These are phyloP conservation scores for Papiliotrema terrestris DNA, from an alignment of 1,284 basidiomycete genomes.

Conservation along the genomic window DNA sequence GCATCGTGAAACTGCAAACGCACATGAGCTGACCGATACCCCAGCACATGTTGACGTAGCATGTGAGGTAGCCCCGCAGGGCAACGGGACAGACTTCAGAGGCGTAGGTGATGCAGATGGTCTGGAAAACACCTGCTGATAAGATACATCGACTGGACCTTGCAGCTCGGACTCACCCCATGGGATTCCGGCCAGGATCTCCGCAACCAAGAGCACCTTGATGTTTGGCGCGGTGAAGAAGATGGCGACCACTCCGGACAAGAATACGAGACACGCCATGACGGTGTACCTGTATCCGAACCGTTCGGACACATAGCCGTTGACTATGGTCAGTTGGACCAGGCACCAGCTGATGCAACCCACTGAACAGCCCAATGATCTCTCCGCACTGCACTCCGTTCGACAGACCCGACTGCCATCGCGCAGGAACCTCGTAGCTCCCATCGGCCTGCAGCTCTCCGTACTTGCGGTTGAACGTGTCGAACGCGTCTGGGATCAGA, in stretches of 20 bases:
- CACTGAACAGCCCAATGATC: slow-evolving; percentile 49
- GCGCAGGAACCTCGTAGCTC: slow-evolving; percentile 49
- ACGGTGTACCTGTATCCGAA: slow-evolving; percentile 45
- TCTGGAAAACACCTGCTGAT: background rate
- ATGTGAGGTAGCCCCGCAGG: slow-evolving; percentile 43
- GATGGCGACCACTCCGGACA: slow-evolving; percentile 40
- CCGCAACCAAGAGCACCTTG: slow-evolving; percentile 30
- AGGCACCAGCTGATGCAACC: background rate
- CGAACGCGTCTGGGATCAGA: slow-evolving; percentile 33
- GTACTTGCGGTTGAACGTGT: slow-evolving; percentile 43
- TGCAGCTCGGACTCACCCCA: slow-evolving; percentile 36
- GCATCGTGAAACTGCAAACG: background rate
- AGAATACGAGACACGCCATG: slow-evolving; percentile 29
- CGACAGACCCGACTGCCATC: slow-evolving; percentile 52
- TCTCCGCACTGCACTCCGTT: slow-evolving; percentile 47
- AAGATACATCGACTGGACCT: slow-evolving; percentile 10
- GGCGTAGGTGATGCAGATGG: slow-evolving; percentile 32
- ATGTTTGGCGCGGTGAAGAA: slow-evolving; percentile 40
- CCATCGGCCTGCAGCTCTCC: slow-evolving; percentile 36
- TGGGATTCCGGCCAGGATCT: slow-evolving; percentile 39
- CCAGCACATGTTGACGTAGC: slow-evolving; percentile 46
- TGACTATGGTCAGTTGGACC: slow-evolving; percentile 19
- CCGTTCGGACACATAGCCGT: slow-evolving; percentile 48
- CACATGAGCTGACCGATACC: slow-evolving; percentile 18
- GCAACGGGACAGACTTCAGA: slow-evolving; percentile 46